Conservation (phyloP, 2,329 filamentous ascomycete species). For the Didymella exigua region DNA sequence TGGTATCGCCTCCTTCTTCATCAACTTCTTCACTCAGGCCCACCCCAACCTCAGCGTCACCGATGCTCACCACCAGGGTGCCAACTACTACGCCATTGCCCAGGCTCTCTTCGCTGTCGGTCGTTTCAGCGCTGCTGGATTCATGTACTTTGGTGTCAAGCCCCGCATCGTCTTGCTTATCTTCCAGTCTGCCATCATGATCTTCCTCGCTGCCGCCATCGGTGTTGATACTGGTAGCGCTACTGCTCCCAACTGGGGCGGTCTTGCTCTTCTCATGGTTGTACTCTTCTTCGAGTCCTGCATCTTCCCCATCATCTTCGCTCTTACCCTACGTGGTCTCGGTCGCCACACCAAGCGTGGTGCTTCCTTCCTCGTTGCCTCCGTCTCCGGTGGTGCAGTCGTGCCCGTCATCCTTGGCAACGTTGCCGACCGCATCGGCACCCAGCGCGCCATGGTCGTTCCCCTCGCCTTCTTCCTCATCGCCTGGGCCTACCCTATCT, state of each 20-base stretch:
- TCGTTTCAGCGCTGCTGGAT: conserved; percentile 46
- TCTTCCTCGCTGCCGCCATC: conserved; percentile 46
- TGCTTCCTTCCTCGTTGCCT: conserved; percentile 46
- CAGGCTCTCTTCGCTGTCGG: conserved; percentile 47
- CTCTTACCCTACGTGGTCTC: conserved; percentile 44
- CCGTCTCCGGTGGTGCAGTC: conserved; percentile 46
- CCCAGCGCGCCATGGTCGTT: conserved; percentile 45
- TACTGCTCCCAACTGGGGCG: conserved; percentile 43
- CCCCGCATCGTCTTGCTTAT: conserved; percentile 46
- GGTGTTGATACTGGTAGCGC: conserved; percentile 39
- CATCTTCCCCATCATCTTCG: conserved; percentile 50
- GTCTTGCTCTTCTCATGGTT: conserved; percentile 45
- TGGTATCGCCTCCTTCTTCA: conserved; percentile 60
- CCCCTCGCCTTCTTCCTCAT: conserved; percentile 43
- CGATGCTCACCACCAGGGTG: conserved; percentile 40
- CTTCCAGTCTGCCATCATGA: conserved; percentile 46
- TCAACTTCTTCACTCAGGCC: conserved; percentile 47
- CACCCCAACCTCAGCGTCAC: conserved; percentile 36
- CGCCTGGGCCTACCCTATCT: conserved; percentile 46
- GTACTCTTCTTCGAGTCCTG: conserved; percentile 49
- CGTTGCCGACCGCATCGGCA: conserved; percentile 43
- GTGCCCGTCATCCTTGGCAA: conserved; percentile 46
- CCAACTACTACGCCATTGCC: conserved; percentile 48
- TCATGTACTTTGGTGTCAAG: conserved; percentile 46
- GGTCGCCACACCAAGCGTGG: conserved; percentile 50